phyloP scores from a whole-genome alignment of 148 eudicot genomes.

The Pharnaceum exiguum region DNA sequence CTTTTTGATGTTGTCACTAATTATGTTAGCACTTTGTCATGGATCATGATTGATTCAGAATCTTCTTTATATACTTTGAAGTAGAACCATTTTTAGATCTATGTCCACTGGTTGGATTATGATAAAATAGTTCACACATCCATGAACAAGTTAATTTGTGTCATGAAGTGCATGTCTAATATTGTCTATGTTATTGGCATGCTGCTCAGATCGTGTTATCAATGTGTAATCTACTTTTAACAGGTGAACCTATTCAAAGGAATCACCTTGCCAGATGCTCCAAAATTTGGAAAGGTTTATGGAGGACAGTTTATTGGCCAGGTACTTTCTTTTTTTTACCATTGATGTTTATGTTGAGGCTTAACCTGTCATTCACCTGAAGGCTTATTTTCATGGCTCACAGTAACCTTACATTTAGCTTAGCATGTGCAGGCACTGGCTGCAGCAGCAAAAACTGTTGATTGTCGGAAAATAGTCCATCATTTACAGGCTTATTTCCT shows the following conservation, averaged over 20 bases:
- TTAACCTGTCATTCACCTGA: background rate
- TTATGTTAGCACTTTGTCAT: too few relatives aligned
- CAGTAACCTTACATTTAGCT: conserved; percentile 2
- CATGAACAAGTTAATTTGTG: too few relatives aligned
- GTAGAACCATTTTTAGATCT: too few relatives aligned
- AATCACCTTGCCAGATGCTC: conserved; percentile 89
- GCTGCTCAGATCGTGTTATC: too few relatives aligned
- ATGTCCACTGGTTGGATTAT: too few relatives aligned
- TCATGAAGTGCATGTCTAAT: too few relatives aligned
- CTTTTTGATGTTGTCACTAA: too few relatives aligned
- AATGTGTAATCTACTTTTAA: conserved; percentile 1
- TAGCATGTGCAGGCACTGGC: conserved; percentile 77
- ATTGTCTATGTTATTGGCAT: too few relatives aligned
- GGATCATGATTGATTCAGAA: too few relatives aligned
- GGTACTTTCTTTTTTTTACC: conserved; percentile 30
- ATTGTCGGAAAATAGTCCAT: conserved; percentile 75
- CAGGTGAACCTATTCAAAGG: conserved; percentile 85
- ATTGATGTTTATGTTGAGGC: background rate
- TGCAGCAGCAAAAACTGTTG: conserved; percentile 98
- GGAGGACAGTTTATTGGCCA: conserved; percentile 98
- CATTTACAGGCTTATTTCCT: conserved; percentile 96
- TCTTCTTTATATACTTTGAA: too few relatives aligned
- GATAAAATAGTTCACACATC: too few relatives aligned
- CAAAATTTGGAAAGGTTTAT: conserved; percentile 74
- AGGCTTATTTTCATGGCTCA: too few relatives aligned